These are phyloP conservation scores for Cladophialophora psammophila DNA, from an alignment of 2,329 filamentous ascomycete species.

Conservation along the genomic window DNA sequence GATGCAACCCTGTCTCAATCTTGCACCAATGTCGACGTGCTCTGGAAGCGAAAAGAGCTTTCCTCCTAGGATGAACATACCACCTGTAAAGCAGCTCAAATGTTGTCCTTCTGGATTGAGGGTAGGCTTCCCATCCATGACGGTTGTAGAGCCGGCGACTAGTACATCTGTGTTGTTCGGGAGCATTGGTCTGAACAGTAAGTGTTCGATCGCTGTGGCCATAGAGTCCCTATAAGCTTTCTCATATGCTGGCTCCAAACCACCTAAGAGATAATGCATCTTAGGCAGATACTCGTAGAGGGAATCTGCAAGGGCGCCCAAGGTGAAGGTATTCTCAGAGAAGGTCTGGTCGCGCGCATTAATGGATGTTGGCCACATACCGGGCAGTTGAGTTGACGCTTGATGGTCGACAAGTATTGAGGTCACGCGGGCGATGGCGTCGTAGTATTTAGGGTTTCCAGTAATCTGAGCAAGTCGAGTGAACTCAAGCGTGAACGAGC, in stretches of 20 bases:
- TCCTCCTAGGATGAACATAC: slow-evolving; percentile 62
- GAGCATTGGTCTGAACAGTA: slow-evolving; percentile 59
- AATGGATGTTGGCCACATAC: slow-evolving; percentile 67
- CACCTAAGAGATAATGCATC: slow-evolving; percentile 50
- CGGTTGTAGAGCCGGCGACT: slow-evolving; percentile 53
- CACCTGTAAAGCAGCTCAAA: slow-evolving; percentile 62
- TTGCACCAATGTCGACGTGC: slow-evolving; percentile 58
- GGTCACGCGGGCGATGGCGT: slow-evolving; percentile 65
- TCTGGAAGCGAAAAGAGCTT: slow-evolving; percentile 59
- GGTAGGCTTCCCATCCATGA: slow-evolving; percentile 38
- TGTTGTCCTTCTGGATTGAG: slow-evolving; percentile 58
- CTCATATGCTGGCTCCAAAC: slow-evolving; percentile 54
- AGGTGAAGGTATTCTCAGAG: slow-evolving; percentile 51
- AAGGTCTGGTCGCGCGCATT: slow-evolving; percentile 58
- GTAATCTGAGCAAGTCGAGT: slow-evolving; percentile 69
- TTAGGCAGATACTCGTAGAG: slow-evolving; percentile 44
- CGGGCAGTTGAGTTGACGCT: slow-evolving; percentile 62
- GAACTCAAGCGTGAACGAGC: slow-evolving; percentile 51
- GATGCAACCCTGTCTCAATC: slow-evolving; percentile 63
- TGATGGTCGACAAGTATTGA: slow-evolving; percentile 63
- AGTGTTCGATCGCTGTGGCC: slow-evolving; percentile 53
- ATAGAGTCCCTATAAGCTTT: slow-evolving; percentile 64
- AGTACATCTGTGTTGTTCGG: slow-evolving; percentile 56
- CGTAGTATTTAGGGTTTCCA: slow-evolving; percentile 66
- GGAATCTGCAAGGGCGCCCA: slow-evolving; percentile 32